These are phyloP conservation scores for Fusarium drepaniforme DNA, from an alignment of 2,329 filamentous ascomycete genomes.

Conservation along the genomic window DNA sequence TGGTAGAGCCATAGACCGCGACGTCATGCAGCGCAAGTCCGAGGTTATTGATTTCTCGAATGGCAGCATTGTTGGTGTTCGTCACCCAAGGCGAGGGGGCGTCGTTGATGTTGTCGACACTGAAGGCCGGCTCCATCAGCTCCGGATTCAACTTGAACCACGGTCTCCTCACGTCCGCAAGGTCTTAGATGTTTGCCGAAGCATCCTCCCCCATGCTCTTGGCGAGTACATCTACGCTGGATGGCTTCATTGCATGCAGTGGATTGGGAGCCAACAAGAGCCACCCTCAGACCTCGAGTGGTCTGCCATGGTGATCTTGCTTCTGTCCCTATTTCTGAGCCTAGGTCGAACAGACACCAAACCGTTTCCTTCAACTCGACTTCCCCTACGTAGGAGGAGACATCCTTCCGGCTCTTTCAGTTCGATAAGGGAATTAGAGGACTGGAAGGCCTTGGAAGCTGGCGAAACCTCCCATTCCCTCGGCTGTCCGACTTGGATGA, in stretches of 20 bases:
- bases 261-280: slow-evolving; percentile 67
- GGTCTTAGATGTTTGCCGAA: slow-evolving; percentile 71
- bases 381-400: slow-evolving; percentile 48
- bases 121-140: slow-evolving; percentile 72
- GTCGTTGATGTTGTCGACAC: slow-evolving; percentile 75
- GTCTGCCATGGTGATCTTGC: slow-evolving; percentile 73
- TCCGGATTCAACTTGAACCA: slow-evolving; percentile 77
- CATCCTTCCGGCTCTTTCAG: slow-evolving; percentile 52
- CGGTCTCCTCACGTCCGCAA: slow-evolving; percentile 71
- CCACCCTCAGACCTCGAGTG: slow-evolving; percentile 71
- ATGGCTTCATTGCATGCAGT: slow-evolving; percentile 82
- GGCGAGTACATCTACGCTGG: slow-evolving; percentile 73
- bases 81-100: slow-evolving; percentile 69
- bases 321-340: slow-evolving; percentile 74
- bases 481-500: slow-evolving; percentile 68
- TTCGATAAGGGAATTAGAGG: slow-evolving; percentile 51
- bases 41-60: slow-evolving; percentile 60
- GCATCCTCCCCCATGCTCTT: slow-evolving; percentile 70
- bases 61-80: slow-evolving; percentile 65
- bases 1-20: slow-evolving; percentile 64
- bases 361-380: slow-evolving; percentile 40
- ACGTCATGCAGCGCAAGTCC: slow-evolving; percentile 60
- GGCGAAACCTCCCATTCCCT: slow-evolving; percentile 62
- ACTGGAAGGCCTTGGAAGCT: slow-evolving; percentile 63
- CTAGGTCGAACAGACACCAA: slow-evolving; percentile 59